Conservation (phyloP, 805 yeast genomes). For the Candida corydali region DNA sequence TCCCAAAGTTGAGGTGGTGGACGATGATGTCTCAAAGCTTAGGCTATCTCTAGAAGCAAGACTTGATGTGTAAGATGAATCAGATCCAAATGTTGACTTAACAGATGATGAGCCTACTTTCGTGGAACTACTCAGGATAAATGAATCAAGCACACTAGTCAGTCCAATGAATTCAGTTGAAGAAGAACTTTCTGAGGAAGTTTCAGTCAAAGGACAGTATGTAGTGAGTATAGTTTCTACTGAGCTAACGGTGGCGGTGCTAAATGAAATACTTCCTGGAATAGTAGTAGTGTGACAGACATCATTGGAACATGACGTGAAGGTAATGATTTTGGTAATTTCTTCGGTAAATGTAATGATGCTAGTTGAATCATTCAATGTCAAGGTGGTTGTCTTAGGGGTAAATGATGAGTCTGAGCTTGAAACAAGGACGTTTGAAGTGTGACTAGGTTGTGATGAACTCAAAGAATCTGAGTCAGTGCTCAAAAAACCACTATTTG, state of each 20-base stretch:
- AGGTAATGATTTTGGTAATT: slow-evolving; percentile 26
- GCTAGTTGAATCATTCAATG: slow-evolving; percentile 12
- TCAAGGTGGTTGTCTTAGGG: slow-evolving; percentile 1
- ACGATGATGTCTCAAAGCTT: background rate
- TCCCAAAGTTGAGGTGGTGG: no score
- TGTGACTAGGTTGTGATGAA: background rate
- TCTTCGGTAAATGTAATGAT: slow-evolving; percentile 7
- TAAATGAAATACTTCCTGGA: slow-evolving; percentile 20
- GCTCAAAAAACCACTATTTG: no score
- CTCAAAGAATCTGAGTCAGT: background rate
- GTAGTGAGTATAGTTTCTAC: slow-evolving; percentile 32
- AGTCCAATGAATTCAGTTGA: background rate
- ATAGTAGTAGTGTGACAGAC: slow-evolving; percentile 25
- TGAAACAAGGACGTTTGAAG: background rate
- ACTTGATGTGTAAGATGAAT: background rate
- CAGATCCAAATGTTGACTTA: background rate
- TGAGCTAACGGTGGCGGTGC: slow-evolving; percentile 22
- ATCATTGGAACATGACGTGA: slow-evolving; percentile 33
- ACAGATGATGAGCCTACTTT: background rate
- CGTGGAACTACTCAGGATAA: background rate
- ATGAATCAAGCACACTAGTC: background rate
- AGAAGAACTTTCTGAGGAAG: background rate
- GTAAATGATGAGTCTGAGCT: background rate
- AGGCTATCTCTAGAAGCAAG: background rate
- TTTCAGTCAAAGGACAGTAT: slow-evolving; percentile 25